These are phyloP conservation scores for Diaporthe australafricana DNA, from an alignment of 2,329 filamentous ascomycete genomes.

Conservation along the genomic window DNA sequence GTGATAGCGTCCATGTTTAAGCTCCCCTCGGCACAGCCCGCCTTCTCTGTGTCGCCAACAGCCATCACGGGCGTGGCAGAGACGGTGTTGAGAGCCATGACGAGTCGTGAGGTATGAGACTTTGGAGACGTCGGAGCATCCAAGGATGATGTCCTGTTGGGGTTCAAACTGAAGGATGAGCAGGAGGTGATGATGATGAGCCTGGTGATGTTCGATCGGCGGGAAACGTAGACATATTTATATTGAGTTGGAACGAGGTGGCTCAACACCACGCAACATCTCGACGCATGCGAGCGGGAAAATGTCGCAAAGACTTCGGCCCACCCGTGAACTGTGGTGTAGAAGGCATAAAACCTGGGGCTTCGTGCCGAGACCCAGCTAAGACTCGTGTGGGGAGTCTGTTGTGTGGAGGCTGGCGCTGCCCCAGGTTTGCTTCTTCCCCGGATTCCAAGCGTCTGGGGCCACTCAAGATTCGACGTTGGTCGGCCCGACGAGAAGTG, in stretches of 20 bases:
- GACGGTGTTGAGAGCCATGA: neutral
- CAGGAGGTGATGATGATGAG: neutral
- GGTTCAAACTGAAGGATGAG: neutral
- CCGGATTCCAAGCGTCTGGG: constrained; percentile 7
- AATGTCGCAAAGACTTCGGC: constrained; percentile 19
- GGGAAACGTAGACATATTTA: neutral
- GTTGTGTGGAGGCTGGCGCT: constrained; percentile 1
- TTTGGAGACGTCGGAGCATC: neutral
- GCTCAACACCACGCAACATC: neutral
- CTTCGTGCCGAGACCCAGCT: neutral
- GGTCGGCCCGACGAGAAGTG: constrained; percentile 15
- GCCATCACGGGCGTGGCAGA: constrained; percentile 14
- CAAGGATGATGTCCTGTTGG: neutral
- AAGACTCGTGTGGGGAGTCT: constrained; percentile 5
- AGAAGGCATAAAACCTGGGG: neutral
- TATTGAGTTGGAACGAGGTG: neutral
- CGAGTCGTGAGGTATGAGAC: neutral
- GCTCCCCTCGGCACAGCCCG: neutral
- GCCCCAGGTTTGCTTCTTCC: constrained; percentile 22
- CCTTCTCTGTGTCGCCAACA: constrained; percentile 11
- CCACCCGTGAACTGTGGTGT: constrained; percentile 14
- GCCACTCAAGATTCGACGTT: constrained; percentile 8
- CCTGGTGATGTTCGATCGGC: neutral
- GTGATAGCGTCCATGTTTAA: constrained; percentile 21
- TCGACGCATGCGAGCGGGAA: constrained; percentile 18